Base-by-base conservation (phyloP, 768 basidiomycete species). In the Lactifluus echinatus region DNA sequence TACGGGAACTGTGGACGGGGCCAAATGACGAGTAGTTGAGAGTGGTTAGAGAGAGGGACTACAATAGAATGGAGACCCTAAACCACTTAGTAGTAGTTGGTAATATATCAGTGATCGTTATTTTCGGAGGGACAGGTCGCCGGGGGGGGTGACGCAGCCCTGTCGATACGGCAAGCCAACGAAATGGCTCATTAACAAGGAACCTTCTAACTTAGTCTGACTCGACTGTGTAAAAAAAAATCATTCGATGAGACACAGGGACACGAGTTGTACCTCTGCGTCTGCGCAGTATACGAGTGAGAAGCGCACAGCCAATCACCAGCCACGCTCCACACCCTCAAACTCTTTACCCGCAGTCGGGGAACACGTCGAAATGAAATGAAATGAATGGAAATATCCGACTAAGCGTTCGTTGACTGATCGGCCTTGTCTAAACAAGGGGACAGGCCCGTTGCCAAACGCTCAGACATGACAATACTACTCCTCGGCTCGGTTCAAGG, bases 1-100 rank as follows among this genome's bases (percentile, higher is more conserved):
- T 83, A 23, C 11, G 49, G 17, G 37, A 23, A 23, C 10, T 29
- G 44, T 36, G 31, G 50, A 23, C 11, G 14, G 31, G 23, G 46
- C 2, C 8, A 11, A 40, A 29, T 23, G 26, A 31, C n/a, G 15
- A 34, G 44, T 21, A 24, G 52, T 40, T 19, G 28, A 46, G n/a
- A 19, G 48, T 50, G 31, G 43, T 45, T 29, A 29, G 21, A 15
- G 36, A 24, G 44, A 21, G 33, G 31, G 46, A 29, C 26, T 19
- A 28, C 8, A 44, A 19, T 6, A 29, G 21, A 29, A 17, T 40
- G 39, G 45, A 39, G 33, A 59, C 57, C 57, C 53, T 59, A 49
- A 49, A 59, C 40, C 52, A 31, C 55, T 31, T n/a, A n/a, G n/a
- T 31, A 26, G 5, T 36, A 21, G 42, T 15, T 37, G 26, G 28